These are phyloP conservation scores for Cyanidioschyzon merolae DNA, from an alignment of 23 red algal genomes.

Conservation along the genomic window DNA sequence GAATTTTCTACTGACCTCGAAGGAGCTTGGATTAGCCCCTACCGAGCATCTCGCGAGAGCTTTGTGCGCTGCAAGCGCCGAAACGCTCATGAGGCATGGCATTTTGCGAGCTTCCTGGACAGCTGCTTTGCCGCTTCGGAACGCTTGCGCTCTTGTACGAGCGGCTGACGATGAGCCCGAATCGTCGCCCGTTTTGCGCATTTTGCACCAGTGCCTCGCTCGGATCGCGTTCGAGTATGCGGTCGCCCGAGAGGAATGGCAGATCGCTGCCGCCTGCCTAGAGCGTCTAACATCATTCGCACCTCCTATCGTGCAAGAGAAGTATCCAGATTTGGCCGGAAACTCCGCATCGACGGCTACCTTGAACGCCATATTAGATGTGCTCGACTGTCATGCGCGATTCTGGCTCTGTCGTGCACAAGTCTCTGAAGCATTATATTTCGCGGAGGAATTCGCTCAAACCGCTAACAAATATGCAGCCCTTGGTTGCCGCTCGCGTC, in stretches of 20 bases:
- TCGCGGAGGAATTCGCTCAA: background rate
- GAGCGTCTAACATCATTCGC: background rate
- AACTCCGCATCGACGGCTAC: background rate
- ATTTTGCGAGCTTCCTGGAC: background rate
- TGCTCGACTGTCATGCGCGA: background rate
- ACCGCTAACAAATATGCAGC: background rate
- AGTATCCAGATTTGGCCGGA: background rate
- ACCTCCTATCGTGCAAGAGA: background rate
- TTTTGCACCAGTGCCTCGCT: background rate
- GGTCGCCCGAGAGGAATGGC: background rate
- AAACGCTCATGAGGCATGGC: background rate
- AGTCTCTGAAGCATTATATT: background rate
- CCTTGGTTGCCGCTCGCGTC: background rate
- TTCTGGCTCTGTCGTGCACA: background rate
- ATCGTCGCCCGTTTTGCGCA: background rate
- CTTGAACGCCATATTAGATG: background rate
- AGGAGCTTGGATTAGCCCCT: no score
- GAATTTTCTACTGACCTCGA: no score
- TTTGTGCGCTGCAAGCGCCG: background rate
- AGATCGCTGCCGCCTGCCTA: background rate
- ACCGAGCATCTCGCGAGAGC: background rate
- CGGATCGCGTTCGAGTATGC: slow-evolving; percentile 4
- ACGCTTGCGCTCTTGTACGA: background rate
- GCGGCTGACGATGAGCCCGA: background rate
- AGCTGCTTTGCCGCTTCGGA: background rate